Percentiles rank a stretch among this genome's conserved stretches.
Evolutionary conservation across 345 rosid genomes (phyloP).

Genomic region (Hibiscus tridactylites): DNA sequence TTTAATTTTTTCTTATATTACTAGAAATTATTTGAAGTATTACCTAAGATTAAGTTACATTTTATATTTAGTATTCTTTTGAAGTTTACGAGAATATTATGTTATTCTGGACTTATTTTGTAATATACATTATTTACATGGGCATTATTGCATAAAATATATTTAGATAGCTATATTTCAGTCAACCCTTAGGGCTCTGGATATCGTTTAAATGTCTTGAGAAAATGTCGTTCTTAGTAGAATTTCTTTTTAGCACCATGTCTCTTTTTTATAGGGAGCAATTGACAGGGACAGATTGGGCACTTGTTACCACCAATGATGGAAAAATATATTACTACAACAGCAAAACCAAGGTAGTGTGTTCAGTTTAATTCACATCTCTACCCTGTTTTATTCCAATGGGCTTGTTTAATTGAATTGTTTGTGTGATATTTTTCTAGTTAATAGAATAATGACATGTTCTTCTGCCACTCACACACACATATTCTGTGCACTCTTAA

Average conservation of each 20-base stretch:
- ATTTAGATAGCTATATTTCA: not conserved
- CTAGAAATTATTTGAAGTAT: not conserved
- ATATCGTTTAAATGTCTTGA: not conserved
- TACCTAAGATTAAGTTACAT: not conserved
- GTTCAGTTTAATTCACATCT: not conserved
- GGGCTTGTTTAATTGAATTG: not conserved
- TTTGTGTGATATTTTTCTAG: not conserved
- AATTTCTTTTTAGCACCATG: not conserved
- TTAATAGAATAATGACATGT: not conserved
- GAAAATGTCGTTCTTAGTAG: not conserved
- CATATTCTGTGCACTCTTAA: not conserved
- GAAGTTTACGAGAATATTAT: not conserved
- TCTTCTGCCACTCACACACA: not conserved
- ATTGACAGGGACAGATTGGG: slow-evolving; percentile 87
- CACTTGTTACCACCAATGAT: slow-evolving; percentile 71
- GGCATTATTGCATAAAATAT: not conserved
- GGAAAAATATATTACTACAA: slow-evolving; percentile 90
- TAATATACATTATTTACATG: not conserved
- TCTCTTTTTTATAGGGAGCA: slow-evolving; percentile 50
- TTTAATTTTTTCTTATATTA: not conserved
- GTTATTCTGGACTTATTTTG: not conserved
- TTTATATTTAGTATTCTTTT: not conserved
- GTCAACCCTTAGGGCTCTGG: not conserved
- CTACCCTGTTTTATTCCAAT: not conserved
- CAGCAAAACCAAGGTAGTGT: slow-evolving; percentile 69